Conservation (phyloP, 306 rosid genomes). For the Prunus dulcis region DNA sequence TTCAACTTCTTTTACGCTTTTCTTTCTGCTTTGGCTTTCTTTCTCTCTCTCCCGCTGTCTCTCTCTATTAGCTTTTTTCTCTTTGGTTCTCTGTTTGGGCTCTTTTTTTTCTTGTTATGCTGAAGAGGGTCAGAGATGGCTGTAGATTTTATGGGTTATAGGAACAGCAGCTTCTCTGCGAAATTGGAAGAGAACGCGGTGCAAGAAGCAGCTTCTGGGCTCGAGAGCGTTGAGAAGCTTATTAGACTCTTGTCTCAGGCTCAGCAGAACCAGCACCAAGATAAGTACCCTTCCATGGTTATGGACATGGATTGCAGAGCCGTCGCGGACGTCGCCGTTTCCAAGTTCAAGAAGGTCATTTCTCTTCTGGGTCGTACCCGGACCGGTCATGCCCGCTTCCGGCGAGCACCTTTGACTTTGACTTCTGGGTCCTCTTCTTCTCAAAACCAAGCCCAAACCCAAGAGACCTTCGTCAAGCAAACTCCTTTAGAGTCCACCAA, state of each 20-base stretch:
- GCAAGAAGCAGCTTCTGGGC: slow-evolving; percentile 76
- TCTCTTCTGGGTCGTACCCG: slow-evolving; percentile 78
- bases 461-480: background rate
- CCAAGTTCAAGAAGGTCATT: slow-evolving; percentile 76
- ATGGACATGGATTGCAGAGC: slow-evolving; percentile 61
- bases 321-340: slow-evolving; percentile 72
- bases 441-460: slow-evolving; percentile 5
- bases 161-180: slow-evolving; percentile 33
- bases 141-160: slow-evolving; percentile 54
- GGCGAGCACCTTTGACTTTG: slow-evolving; percentile 59
- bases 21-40: background rate
- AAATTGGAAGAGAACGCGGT: slow-evolving; percentile 56
- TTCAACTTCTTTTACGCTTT: background rate
- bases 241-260: slow-evolving; percentile 36
- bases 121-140: slow-evolving; percentile 46
- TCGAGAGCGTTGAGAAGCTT: slow-evolving; percentile 64
- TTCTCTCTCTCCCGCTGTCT: background rate
- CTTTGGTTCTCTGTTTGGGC: background rate
- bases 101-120: background rate
- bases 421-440: background rate
- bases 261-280: slow-evolving; percentile 30
- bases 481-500: background rate
- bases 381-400: slow-evolving; percentile 86
- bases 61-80: background rate
- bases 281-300: slow-evolving; percentile 25